phyloP scores from a whole-genome alignment of 352 stramenopile genomes.

The Phytophthora sp. region DNA sequence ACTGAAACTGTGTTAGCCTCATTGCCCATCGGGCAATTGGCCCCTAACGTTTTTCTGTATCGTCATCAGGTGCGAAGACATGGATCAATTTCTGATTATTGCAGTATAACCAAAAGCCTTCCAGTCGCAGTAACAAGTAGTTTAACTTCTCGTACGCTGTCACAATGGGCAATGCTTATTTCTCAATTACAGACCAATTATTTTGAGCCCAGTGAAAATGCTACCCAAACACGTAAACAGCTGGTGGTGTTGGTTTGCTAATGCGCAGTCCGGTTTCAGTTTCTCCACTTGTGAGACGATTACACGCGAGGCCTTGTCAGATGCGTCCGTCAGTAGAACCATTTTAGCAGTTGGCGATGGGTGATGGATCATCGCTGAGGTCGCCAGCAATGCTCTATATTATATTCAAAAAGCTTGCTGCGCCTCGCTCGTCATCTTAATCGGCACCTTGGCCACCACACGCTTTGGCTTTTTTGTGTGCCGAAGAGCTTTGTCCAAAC shows the following conservation, averaged over 20 bases:
- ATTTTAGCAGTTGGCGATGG: neutral
- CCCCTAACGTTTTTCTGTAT: conserved; percentile 3
- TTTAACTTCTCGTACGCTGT: conserved; percentile 1
- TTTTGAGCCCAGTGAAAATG: neutral
- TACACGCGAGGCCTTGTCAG: neutral
- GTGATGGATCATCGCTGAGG: no score
- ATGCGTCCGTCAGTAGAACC: neutral
- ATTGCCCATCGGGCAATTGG: neutral
- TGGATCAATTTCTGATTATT: conserved; percentile 1
- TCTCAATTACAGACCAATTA: conserved; percentile 5
- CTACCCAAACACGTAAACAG: neutral
- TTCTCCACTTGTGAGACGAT: neutral
- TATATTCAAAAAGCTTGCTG: no score
- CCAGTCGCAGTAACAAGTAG: neutral
- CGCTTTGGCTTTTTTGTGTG: neutral
- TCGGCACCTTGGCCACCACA: neutral
- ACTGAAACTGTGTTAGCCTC: neutral
- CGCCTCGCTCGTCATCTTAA: neutral
- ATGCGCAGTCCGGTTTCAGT: neutral
- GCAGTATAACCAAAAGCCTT: neutral
- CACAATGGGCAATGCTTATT: conserved; percentile 4
- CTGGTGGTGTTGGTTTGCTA: neutral
- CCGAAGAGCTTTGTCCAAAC: neutral
- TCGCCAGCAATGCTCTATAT: no score
- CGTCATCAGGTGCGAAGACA: neutral